Conservation (phyloP, 2,329 filamentous ascomycete species). For the Trichoderma sp. region DNA sequence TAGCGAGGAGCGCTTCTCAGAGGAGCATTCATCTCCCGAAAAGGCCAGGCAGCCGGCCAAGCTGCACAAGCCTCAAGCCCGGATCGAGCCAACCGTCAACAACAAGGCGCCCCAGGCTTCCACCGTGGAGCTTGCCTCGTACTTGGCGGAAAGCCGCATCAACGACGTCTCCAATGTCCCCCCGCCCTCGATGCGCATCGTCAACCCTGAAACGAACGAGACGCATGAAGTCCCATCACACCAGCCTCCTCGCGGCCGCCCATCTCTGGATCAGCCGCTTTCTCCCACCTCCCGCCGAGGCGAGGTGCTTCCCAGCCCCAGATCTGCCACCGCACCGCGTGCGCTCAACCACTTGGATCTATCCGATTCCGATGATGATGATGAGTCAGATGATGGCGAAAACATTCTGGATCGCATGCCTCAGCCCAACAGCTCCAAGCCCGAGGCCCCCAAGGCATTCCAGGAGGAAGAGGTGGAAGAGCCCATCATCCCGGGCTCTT, state of each 20-base stretch:
- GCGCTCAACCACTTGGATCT: slow-evolving; percentile 63
- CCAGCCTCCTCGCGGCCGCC: slow-evolving; percentile 25
- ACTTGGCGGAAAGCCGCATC: slow-evolving; percentile 43
- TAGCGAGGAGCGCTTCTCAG: slow-evolving; percentile 42
- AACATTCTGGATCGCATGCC: slow-evolving; percentile 31
- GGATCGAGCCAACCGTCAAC: slow-evolving; percentile 48
- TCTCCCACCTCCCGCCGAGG: slow-evolving; percentile 31
- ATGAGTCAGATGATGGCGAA: slow-evolving; percentile 53
- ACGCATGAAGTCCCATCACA: slow-evolving; percentile 36
- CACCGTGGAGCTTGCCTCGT: slow-evolving; percentile 43
- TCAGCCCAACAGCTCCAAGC: slow-evolving; percentile 17
- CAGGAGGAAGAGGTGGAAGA: slow-evolving; percentile 28
- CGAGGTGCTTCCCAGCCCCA: slow-evolving; percentile 48
- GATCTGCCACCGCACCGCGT: slow-evolving; percentile 36
- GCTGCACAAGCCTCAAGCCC: slow-evolving; percentile 64
- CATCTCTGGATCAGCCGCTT: slow-evolving; percentile 32
- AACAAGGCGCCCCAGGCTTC: slow-evolving; percentile 32
- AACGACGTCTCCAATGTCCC: slow-evolving; percentile 57
- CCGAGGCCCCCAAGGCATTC: slow-evolving; percentile 21
- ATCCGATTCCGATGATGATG: slow-evolving; percentile 57
- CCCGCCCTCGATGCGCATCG: slow-evolving; percentile 56
- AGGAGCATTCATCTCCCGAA: slow-evolving; percentile 47
- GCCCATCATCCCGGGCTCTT: slow-evolving; percentile 40
- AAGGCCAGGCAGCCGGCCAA: slow-evolving; percentile 59
- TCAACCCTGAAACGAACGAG: slow-evolving; percentile 52